Evolutionary conservation across 331 rosid species (phyloP).

Genomic region (Prunus yedoensis): DNA sequence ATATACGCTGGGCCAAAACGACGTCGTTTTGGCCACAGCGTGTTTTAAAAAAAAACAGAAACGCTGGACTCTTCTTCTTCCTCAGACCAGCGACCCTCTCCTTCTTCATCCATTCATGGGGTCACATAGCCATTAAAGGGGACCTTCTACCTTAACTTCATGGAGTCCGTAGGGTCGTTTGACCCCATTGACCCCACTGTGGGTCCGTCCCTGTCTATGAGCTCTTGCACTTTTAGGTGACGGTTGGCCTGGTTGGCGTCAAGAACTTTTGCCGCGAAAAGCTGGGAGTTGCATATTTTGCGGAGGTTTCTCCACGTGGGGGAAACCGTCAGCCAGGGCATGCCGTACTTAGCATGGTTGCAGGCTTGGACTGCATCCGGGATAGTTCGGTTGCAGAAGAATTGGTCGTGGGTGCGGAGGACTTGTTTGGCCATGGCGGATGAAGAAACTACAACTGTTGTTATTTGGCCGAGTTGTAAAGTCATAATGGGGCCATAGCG

Average conservation of each 20-base stretch:
- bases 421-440: slow-evolving; percentile 32
- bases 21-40: too few relatives aligned
- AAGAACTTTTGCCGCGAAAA: slow-evolving; percentile 29
- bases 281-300: slow-evolving; percentile 1
- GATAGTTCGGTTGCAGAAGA: slow-evolving; percentile 17
- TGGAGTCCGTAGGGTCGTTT: too few relatives aligned
- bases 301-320: slow-evolving; percentile 10
- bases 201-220: too few relatives aligned
- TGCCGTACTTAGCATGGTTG: not conserved
- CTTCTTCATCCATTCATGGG: too few relatives aligned
- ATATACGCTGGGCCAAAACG: too few relatives aligned
- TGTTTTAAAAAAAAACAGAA: too few relatives aligned
- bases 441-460: slow-evolving; percentile 41
- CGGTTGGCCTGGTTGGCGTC: slow-evolving; percentile 27
- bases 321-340: not conserved
- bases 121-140: too few relatives aligned
- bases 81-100: too few relatives aligned
- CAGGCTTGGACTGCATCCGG: not conserved
- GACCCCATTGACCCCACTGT: too few relatives aligned
- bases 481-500: not conserved
- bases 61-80: too few relatives aligned
- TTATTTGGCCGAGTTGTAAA: slow-evolving; percentile 25
- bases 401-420: slow-evolving; percentile 42
- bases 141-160: too few relatives aligned
- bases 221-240: slow-evolving; percentile 39